Evolutionary conservation across 2,329 filamentous ascomycete genomes (phyloP).

Genomic region (Cytospora leucostoma): DNA sequence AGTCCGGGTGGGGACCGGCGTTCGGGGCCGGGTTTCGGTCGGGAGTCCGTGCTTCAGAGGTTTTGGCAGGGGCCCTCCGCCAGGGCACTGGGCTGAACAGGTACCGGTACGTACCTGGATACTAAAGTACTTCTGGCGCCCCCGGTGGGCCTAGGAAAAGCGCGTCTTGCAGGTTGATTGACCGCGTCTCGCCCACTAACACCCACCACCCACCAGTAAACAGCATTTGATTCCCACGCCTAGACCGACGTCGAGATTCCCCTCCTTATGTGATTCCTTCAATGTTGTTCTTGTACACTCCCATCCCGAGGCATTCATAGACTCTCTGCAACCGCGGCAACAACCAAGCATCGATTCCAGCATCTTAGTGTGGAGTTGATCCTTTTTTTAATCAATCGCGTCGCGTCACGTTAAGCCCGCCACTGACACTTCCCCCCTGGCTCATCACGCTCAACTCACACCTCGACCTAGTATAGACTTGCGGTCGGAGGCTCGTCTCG

Average conservation of each 20-base stretch:
- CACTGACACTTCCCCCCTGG: slow-evolving; percentile 1
- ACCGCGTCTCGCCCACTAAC: slow-evolving; percentile 8
- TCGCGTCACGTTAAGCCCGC: slow-evolving; percentile 23
- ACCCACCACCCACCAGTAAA: slow-evolving; percentile 1
- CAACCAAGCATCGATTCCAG: slow-evolving; percentile 20
- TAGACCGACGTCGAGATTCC: not conserved
- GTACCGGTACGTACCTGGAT: not conserved
- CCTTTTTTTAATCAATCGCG: slow-evolving; percentile 11
- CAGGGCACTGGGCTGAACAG: not conserved
- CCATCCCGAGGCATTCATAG: slow-evolving; percentile 9
- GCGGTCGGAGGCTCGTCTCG: not conserved
- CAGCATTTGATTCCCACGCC: not conserved
- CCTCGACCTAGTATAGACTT: not conserved
- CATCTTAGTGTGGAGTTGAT: slow-evolving; percentile 9
- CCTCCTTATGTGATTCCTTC: not conserved
- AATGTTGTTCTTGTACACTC: not conserved
- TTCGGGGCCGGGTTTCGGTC: not conserved
- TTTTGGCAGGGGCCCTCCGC: not conserved
- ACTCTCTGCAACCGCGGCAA: not conserved
- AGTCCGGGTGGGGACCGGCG: not conserved
- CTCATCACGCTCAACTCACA: not conserved
- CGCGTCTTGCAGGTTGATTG: slow-evolving; percentile 4
- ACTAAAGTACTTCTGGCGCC: not conserved
- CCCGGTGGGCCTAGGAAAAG: not conserved
- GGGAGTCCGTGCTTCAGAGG: not conserved